A percentile compares a stretch with the other conserved stretches of the same genome.
phyloP scores from a whole-genome alignment of 1,284 basidiomycete species.

The Apiotrichum mycotoxinovorans region DNA sequence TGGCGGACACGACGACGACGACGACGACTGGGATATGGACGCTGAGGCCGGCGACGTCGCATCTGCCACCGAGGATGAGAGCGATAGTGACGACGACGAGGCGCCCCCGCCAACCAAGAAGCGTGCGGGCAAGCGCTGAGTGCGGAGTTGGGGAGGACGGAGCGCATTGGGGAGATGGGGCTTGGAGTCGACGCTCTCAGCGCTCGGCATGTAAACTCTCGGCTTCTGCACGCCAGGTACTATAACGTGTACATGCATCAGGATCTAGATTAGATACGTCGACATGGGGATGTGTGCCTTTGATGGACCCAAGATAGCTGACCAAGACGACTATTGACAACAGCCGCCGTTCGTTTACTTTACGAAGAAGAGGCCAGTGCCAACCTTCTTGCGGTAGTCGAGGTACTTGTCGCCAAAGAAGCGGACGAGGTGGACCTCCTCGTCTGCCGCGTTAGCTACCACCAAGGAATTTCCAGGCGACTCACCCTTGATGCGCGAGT shows the following conservation, averaged over 20 bases:
- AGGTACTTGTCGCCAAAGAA: constrained; percentile 82
- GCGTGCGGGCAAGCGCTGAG: constrained; percentile 15
- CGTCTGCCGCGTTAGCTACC: constrained; percentile 53
- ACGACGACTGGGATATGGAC: constrained; percentile 50
- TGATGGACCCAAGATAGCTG: neutral
- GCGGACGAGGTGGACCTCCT: constrained; percentile 65
- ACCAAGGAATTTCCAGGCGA: constrained; percentile 10
- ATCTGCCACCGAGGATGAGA: constrained; percentile 45
- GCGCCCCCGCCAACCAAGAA: constrained; percentile 18
- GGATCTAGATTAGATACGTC: constrained; percentile 3
- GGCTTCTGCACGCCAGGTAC: neutral
- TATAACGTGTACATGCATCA: constrained; percentile 8
- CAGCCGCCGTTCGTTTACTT: constrained; percentile 2
- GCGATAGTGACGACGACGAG: constrained; percentile 37
- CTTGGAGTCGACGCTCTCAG: neutral
- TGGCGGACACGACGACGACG: constrained; percentile 59
- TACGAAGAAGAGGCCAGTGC: constrained; percentile 63
- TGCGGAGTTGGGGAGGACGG: neutral
- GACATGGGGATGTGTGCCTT: no score
- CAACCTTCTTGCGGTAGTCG: constrained; percentile 64
- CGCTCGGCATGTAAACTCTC: neutral
- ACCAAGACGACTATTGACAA: neutral
- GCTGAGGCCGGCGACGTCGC: constrained; percentile 53
- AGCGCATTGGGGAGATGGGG: no score
- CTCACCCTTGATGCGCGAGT: constrained; percentile 71